phyloP scores from a whole-genome alignment of 2,329 filamentous ascomycete species.

The Phialophora tarda region DNA sequence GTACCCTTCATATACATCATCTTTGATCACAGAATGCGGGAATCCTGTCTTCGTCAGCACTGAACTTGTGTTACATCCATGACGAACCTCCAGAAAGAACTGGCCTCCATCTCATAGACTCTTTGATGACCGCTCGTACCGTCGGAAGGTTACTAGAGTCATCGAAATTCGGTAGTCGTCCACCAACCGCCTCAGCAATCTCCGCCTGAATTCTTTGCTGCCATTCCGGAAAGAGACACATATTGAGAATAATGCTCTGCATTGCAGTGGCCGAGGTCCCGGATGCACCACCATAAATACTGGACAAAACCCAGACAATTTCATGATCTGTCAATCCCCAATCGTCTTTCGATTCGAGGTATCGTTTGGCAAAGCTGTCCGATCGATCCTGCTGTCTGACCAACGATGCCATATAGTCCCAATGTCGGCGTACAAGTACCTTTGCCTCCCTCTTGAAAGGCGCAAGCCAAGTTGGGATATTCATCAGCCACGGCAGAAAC shows the following conservation, averaged over 20 bases:
- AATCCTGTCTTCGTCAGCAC: constrained; percentile 45
- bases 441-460: constrained; percentile 43
- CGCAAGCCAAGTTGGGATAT: constrained; percentile 41
- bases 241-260: constrained; percentile 43
- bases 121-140: constrained; percentile 49
- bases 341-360: constrained; percentile 35
- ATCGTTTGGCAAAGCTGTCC: constrained; percentile 24
- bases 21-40: constrained; percentile 38
- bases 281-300: constrained; percentile 43
- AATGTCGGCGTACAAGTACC: constrained; percentile 38
- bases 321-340: constrained; percentile 42
- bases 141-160: constrained; percentile 47
- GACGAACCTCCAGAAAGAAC: constrained; percentile 34
- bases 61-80: not conserved
- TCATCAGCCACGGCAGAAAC: constrained; percentile 42
- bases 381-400: not conserved
- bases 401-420: constrained; percentile 37
- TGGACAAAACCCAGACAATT: constrained; percentile 43
- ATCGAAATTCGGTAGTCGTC: constrained; percentile 45
- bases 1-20: constrained; percentile 46
- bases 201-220: constrained; percentile 43
- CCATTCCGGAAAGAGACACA: constrained; percentile 40
- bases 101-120: constrained; percentile 54
- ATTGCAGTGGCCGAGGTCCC: constrained; percentile 44
- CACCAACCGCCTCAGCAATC: constrained; percentile 44